Evolutionary conservation across 208 protist genomes (phyloP), one percentile per base, ranked within the genome.

Genomic region (Acanthamoeba triangularis): DNA sequence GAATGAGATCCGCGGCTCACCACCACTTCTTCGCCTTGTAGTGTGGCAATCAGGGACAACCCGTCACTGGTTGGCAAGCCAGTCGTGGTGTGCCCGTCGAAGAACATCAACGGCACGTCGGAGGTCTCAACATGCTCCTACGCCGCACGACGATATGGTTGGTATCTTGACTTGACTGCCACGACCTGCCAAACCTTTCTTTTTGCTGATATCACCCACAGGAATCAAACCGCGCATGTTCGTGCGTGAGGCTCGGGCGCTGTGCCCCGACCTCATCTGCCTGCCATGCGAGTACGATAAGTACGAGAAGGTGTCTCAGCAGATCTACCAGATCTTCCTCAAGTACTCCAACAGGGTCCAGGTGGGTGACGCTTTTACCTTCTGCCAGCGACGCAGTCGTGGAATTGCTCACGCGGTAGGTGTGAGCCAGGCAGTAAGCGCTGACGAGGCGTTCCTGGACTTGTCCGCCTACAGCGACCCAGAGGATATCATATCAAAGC

Each of bases 271-370:
- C 7, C 63, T 94, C 16, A 20, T 82, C 65, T 74, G 59, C 63
- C 67, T 94, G 28, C 90, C 90, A 16, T 94, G 90, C 65, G 90
- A 94, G 44, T 94, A 94, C 30, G 67, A 74, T 2, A 94, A 94
- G 30, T 94, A 94, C 52, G 90, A 94, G 44, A 74, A 82, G 33
- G 90, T 94, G 35, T 94, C 90, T 33, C 59, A 94, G 28, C 90
- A 94, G 67, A 94, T 94, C 52, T 94, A 94, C 65, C 59, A 80
- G 30, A 94, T 94, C 37, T 94, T 94, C 65, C 35, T 76, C 63
- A 94, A 94, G 33, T 94, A 94, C 41, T 82, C 90, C 13, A 74
- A 82, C 35, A 11, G 52, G 6, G 90, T 94, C 4, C 85, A 91
- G 85, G 85, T 91, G 30, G 25, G 72, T 49, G 52, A 72, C 4